phyloP scores from a whole-genome alignment of 1,139 yeast species.

The Chernovozyma aurita region DNA sequence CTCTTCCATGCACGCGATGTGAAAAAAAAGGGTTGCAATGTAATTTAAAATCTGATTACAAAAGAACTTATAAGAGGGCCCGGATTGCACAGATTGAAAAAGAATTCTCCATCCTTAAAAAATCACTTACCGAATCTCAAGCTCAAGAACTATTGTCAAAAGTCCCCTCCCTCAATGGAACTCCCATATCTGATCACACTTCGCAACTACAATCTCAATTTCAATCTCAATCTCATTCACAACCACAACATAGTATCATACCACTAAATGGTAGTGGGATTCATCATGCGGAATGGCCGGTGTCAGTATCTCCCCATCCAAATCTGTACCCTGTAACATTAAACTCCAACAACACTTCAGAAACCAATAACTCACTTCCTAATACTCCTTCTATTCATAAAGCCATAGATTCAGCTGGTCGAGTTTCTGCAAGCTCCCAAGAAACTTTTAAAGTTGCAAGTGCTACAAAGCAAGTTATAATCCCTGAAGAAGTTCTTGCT shows the following conservation, averaged over 20 bases:
- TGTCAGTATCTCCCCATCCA: conserved; percentile 6
- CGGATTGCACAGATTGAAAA: conserved; percentile 79
- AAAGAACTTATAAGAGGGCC: conserved; percentile 84
- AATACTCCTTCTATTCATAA: conserved; percentile 29
- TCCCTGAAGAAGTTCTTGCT: conserved; percentile 37
- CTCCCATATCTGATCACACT: neutral
- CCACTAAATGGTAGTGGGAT: too few species aligned
- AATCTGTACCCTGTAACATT: neutral
- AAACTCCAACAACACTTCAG: conserved; percentile 14
- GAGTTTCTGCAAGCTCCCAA: neutral
- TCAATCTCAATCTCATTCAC: neutral
- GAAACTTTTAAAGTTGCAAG: neutral
- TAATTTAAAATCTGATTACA: conserved; percentile 72
- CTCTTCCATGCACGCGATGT: conserved; percentile 84
- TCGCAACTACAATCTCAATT: neutral
- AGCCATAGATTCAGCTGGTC: neutral
- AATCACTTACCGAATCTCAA: conserved; percentile 48
- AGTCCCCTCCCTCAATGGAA: conserved; percentile 20
- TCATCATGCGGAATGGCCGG: conserved; percentile 1
- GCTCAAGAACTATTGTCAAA: conserved; percentile 41
- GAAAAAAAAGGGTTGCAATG: conserved; percentile 65
- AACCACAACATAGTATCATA: neutral
- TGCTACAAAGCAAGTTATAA: conserved; percentile 6
- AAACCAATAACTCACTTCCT: conserved; percentile 23
- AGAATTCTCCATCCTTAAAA: conserved; percentile 67